Conservation (phyloP, 352 stramenopile genomes). For the Peronospora destructor region DNA sequence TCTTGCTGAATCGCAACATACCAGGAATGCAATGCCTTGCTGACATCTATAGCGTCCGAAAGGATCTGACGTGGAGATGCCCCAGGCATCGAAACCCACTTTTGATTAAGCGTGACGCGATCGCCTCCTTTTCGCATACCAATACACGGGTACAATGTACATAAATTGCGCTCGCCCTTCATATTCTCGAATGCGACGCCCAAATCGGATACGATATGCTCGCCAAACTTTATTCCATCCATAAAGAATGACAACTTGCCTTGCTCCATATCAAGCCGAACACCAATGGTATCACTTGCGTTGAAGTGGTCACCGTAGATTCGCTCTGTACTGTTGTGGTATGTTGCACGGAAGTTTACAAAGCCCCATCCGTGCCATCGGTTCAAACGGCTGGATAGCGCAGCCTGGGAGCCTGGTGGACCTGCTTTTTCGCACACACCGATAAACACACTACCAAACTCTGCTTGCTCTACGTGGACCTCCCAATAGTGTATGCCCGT, state of each 20-base stretch:
- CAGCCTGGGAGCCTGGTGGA: conserved; percentile 67
- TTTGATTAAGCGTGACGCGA: conserved; percentile 92
- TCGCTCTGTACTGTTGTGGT: conserved; percentile 86
- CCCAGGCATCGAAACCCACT: conserved; percentile 88
- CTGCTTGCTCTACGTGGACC: conserved; percentile 93
- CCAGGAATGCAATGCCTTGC: conserved; percentile 84
- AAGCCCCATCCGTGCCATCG: conserved; percentile 93
- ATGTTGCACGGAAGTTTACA: conserved; percentile 95
- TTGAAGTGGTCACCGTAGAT: conserved; percentile 89
- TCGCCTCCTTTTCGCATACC: conserved; percentile 93
- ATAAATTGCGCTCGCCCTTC: conserved; percentile 74
- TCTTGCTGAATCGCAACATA: conserved; percentile 49
- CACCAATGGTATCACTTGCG: conserved; percentile 96
- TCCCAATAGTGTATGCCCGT: conserved; percentile 97
- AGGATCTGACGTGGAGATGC: conserved; percentile 66
- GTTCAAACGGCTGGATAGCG: conserved; percentile 71
- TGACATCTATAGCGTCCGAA: conserved; percentile 85
- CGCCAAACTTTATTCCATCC: conserved; percentile 98
- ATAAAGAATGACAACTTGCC: conserved; percentile 97
- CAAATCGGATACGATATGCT: conserved; percentile 97
- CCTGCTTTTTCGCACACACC: conserved; percentile 90
- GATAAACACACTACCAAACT: conserved; percentile 97
- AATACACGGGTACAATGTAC: conserved; percentile 94
- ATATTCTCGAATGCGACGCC: conserved; percentile 95
- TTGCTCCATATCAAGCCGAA: conserved; percentile 97